Evolutionary conservation across 176 grass and related monocot genomes (phyloP).

Genomic region (Cocos nucifera): DNA sequence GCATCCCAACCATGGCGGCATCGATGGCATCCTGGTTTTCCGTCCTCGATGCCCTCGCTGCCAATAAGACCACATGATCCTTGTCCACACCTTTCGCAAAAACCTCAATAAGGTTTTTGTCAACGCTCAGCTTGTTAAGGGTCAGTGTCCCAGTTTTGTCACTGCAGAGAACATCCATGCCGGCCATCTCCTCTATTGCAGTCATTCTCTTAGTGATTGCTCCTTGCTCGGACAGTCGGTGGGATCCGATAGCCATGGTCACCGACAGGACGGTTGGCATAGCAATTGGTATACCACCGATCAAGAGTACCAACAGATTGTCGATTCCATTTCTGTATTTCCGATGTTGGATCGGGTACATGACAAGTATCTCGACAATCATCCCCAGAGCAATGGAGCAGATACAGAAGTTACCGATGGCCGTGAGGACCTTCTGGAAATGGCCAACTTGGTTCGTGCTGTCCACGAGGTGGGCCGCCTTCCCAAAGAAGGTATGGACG

Average conservation of each 20-base stretch:
- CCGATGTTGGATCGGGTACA: constrained; percentile 21
- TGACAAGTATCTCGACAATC: constrained; percentile 18
- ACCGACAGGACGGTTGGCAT: constrained; percentile 5
- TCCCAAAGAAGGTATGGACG: constrained; percentile 26
- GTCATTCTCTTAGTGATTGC: constrained; percentile 12
- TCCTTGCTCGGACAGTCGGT: constrained; percentile 1
- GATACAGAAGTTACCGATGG: constrained; percentile 25
- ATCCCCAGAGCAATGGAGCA: constrained; percentile 18
- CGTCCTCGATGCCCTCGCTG: too few species aligned
- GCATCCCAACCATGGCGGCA: too few species aligned
- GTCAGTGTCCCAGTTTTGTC: constrained; percentile 7
- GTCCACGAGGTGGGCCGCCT: constrained; percentile 25
- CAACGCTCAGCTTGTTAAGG: neutral
- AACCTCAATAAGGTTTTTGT: neutral
- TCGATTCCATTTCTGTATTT: neutral
- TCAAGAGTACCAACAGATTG: constrained; percentile 7
- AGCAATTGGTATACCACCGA: constrained; percentile 4
- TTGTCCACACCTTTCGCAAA: too few species aligned
- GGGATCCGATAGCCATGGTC: constrained; percentile 6
- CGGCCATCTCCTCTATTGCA: constrained; percentile 2
- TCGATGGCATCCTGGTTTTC: too few species aligned
- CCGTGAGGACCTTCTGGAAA: constrained; percentile 18
- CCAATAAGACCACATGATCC: too few species aligned
- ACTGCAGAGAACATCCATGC: constrained; percentile 2
- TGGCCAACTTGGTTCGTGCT: constrained; percentile 25